These are phyloP conservation scores for Botrytis paeoniae DNA, from an alignment of 2,329 filamentous ascomycete species.

Conservation along the genomic window DNA sequence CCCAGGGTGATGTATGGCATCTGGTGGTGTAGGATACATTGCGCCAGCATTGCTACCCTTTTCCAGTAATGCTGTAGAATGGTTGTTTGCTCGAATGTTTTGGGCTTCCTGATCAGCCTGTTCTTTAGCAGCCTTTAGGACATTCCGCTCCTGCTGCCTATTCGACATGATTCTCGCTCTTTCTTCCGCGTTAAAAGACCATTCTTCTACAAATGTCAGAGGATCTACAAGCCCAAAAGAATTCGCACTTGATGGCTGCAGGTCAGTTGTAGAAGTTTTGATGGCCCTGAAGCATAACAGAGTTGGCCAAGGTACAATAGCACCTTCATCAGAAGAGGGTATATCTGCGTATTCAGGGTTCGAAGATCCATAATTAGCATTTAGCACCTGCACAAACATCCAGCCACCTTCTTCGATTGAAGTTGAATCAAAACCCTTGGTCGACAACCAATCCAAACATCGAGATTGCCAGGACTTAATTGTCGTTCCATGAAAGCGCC, in stretches of 20 bases:
- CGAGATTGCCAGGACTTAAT: conserved; percentile 35
- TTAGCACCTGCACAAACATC: conserved; percentile 36
- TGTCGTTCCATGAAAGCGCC: conserved; percentile 25
- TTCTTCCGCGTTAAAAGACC: conserved; percentile 37
- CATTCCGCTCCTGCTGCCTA: conserved; percentile 51
- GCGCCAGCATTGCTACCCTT: conserved; percentile 51
- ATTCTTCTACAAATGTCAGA: conserved; percentile 40
- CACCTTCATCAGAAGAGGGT: conserved; percentile 29
- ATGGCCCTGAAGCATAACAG: conserved; percentile 36
- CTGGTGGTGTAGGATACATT: conserved; percentile 71
- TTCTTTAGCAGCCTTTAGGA: conserved; percentile 40
- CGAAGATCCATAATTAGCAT: conserved; percentile 27
- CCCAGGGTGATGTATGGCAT: conserved; percentile 54
- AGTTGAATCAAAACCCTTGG: conserved; percentile 33
- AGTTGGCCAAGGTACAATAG: conserved; percentile 38
- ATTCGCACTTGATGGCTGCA: conserved; percentile 11
- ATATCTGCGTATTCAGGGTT: conserved; percentile 30
- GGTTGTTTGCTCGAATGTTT: conserved; percentile 45
- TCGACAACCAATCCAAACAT: conserved; percentile 38
- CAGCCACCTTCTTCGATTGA: conserved; percentile 36
- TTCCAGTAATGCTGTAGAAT: conserved; percentile 52
- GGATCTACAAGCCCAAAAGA: conserved; percentile 33
- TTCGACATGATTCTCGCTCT: conserved; percentile 47
- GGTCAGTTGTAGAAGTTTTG: conserved; percentile 17
- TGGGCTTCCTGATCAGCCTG: conserved; percentile 44